Base-by-base conservation (phyloP, 176 grass and related monocot genomes). In the Triticum monococcum region DNA sequence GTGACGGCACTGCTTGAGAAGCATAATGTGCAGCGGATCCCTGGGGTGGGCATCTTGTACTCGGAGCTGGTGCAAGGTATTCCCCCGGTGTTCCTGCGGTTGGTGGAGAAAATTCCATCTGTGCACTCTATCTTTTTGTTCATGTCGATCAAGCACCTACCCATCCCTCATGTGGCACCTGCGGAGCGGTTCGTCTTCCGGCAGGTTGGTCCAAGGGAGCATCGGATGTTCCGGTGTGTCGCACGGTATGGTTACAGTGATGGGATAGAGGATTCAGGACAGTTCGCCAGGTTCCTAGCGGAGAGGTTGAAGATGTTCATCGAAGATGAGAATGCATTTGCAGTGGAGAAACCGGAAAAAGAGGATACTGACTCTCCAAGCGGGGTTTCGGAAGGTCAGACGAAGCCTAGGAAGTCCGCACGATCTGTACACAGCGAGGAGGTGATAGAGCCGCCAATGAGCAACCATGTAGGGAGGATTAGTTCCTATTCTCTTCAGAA, bases 131-230 rank as follows among this genome's bases (percentile, higher is more conserved):
- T 97, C 72, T 79, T 97, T 30, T 20, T 91, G 16, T 89, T 97
- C 75, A 85, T 97, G 36, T 97, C 95, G 1, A 93, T 97, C 66
- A 97, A 97, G 84, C 86, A 93, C 73, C 80, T 97, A 46, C 90
- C 90, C 0, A 79, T 94, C 40, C 90, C 89, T 43, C 91, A 84
- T 37, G 92, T 94, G 8, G 50, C 5, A 16, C 25, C 86, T 0
- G 57, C 64, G 0, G 95, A 94, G 84, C 9, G 92, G n/a, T 97
- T 97, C 86, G 37, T 91, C 26, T 88, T 95, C 54, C 80, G 89
- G 26, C 79, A 91, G 72, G 92, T 90, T 13, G 95, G 90, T 0
- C 45, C 88, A 4, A 68, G 76, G 50, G 86, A 78, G 25, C 80
- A 88, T 23, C 81, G 89, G n/a, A 79, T 97, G 68, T 97, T 91